Base-by-base conservation (phyloP, 495 filamentous ascomycete genomes). In the Neurospora discreta region DNA sequence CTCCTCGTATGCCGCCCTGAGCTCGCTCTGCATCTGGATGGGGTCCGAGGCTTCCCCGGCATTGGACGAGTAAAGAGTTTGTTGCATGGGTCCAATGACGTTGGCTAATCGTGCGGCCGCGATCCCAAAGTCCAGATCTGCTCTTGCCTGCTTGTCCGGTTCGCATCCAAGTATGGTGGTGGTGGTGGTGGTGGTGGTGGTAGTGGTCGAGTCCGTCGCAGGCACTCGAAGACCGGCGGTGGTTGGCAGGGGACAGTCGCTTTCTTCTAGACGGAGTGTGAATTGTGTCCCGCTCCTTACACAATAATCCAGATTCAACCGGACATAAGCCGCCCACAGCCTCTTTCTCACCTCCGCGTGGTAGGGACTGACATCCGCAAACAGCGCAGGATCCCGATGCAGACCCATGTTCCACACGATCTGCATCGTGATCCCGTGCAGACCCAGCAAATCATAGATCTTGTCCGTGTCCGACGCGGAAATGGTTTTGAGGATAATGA, bases 401-500 rank as follows among this genome's bases (percentile, higher is more conserved):
- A 77, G 46, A 2, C 75, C 74, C 75, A 77, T 77, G 52, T 67
- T 77, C 40, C 46, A 36, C 0, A 72, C 52, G 20, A 77, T 73
- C 40, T 77, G 74, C 52, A 33, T 75, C 3, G 72, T 73, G 15
- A 75, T 39, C 8, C 74, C 75, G 16, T 75, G 72, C 16, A 77
- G 42, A 2, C 69, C 60, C 69, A 75, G 18, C 8, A 75, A 18
- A 23, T 75, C 74, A 42, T 75, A 74, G 9, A 74, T 69, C 69
- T 76, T 74, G 52, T 77, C 75, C 5, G 74, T 77, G 58, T 77
- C 74, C 0, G 74, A 75, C 1, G 75, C 72, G 10, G 71, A 74
- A 23, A 77, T 76, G 30, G 70, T 76, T 38, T 74, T 75, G 15
- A 74, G 39, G 16, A 77, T 9, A 4, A 73, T 52, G 1, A 77